Conservation (phyloP, 331 rosid genomes). For the Quercus phellos region DNA sequence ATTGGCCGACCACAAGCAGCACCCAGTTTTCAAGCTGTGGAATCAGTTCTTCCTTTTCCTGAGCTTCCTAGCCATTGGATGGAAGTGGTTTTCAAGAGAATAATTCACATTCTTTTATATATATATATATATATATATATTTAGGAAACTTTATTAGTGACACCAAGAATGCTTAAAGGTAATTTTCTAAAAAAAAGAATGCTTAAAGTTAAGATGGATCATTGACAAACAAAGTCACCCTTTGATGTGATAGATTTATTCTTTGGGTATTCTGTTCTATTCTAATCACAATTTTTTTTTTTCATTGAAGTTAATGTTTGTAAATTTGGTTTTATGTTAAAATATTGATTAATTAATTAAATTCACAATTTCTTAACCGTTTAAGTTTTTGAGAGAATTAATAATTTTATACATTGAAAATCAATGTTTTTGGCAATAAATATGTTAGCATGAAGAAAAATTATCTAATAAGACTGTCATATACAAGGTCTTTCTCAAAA, state of each 20-base stretch:
- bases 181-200: too few species aligned
- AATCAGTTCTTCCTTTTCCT: neutral
- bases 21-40: neutral
- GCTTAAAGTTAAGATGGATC: neutral
- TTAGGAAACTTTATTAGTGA: neutral
- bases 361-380: too few species aligned
- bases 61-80: neutral
- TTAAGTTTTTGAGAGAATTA: too few species aligned
- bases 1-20: neutral
- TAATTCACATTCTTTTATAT: neutral
- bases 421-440: neutral
- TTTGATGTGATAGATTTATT: neutral
- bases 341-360: too few species aligned
- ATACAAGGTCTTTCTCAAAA: too few species aligned
- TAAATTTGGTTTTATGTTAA: neutral
- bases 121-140: neutral
- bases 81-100: neutral
- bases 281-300: neutral
- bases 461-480: too few species aligned
- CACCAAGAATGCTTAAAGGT: neutral
- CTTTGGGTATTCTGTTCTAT: neutral
- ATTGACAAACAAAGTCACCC: neutral
- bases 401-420: too few species aligned
- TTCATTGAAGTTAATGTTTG: neutral
- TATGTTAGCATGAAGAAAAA: neutral